phyloP scores from a whole-genome alignment of 129 eudicot genomes.

The Mikania micrantha region DNA sequence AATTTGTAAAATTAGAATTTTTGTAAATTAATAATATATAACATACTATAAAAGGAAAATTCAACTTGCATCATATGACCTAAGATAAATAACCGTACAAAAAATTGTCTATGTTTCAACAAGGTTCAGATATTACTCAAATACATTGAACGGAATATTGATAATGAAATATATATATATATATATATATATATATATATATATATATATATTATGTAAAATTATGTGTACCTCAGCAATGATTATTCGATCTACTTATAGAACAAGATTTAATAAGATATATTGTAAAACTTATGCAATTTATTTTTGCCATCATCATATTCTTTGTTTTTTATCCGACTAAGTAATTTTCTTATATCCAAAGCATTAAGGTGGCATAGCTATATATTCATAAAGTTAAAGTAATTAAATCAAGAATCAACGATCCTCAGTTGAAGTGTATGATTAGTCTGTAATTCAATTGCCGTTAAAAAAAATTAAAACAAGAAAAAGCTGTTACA shows the following conservation, averaged over 20 bases:
- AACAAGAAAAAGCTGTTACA: no score
- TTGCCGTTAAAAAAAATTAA: no score
- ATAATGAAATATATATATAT: not conserved
- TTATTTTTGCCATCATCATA: not conserved
- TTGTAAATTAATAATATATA: not conserved
- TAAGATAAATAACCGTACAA: slow-evolving; percentile 10
- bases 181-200: not conserved
- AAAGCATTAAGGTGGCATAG: no score
- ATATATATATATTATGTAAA: not conserved
- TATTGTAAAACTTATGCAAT: not conserved
- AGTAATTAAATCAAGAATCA: no score
- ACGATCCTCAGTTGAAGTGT: no score
- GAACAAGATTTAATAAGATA: not conserved
- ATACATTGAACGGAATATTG: not conserved
- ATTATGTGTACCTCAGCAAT: not conserved
- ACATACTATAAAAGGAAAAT: not conserved
- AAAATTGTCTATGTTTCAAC: slow-evolving; percentile 3
- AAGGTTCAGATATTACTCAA: not conserved
- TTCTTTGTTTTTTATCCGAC: not conserved
- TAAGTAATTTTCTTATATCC: not conserved
- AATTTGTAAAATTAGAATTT: not conserved
- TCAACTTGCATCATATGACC: not conserved
- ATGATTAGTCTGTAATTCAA: no score
- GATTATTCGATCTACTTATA: slow-evolving; percentile 5
- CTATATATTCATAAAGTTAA: no score